A percentile compares a stretch with the other conserved stretches of the same genome.
Conservation (phyloP, 768 basidiomycete species). For the Lactarius hengduanensis region DNA sequence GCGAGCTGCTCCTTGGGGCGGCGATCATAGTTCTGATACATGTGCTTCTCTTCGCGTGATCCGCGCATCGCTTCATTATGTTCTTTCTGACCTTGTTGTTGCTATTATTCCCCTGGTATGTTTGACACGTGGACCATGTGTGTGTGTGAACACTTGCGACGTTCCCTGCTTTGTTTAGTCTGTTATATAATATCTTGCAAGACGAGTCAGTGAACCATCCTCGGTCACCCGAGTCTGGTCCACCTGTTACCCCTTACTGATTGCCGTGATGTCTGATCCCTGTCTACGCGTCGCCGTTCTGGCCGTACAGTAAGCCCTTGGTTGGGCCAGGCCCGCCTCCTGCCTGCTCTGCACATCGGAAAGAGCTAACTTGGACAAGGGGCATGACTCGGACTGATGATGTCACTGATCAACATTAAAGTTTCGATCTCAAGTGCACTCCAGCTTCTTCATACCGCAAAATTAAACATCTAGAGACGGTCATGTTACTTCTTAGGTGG, state of each 20-base stretch:
- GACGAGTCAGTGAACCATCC: not conserved
- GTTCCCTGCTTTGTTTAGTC: not conserved
- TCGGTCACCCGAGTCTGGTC: not conserved
- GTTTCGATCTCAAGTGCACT: too few relatives aligned
- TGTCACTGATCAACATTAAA: too few relatives aligned
- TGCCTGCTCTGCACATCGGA: too few relatives aligned
- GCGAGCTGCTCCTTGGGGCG: not conserved
- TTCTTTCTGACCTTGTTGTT: not conserved
- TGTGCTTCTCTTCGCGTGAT: constrained; percentile 6
- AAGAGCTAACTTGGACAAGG: too few relatives aligned
- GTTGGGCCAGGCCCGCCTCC: too few relatives aligned
- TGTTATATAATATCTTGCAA: not conserved
- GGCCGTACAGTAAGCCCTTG: too few relatives aligned
- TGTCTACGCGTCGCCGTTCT: not conserved
- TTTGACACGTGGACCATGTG: not conserved
- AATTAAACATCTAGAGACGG: too few relatives aligned
- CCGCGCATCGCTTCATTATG: not conserved
- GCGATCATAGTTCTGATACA: not conserved
- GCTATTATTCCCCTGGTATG: not conserved
- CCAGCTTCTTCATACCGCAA: too few relatives aligned
- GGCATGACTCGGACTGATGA: too few relatives aligned
- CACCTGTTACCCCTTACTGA: not conserved
- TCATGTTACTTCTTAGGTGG: too few relatives aligned
- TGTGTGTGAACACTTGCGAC: not conserved
- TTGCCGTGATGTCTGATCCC: not conserved